Base-by-base conservation (phyloP, 176 grass and related monocot species). In the Aegilops longissima region DNA sequence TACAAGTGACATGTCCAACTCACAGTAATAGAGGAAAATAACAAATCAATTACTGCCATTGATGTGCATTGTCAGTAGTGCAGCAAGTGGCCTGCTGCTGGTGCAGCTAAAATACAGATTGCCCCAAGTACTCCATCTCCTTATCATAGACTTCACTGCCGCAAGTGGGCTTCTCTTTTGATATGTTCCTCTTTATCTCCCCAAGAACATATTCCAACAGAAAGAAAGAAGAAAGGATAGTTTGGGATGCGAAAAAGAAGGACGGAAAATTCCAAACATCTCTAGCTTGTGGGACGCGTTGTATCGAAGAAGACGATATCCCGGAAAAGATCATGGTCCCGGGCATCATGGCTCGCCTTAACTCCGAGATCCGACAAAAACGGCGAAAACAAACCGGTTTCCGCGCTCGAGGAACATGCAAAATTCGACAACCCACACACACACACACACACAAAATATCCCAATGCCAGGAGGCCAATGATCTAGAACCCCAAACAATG, bases 161-260 rank as follows among this genome's bases (percentile, higher is more conserved):
- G 51, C 88, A 82, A 64, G 88, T 82, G 54, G 68, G 1, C 20
- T 61, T 61, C 20, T 82, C n/a, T 29, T 80, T 72, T 76, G 5
- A 4, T 29, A 25, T 36, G n/a, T 77, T 78, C 12, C 59, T 40
- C 9, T 35, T 33, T 63, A 70, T 31, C 72, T 70, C 70, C 74
- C 59, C 30, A 86, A 27, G 42, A 87, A 79, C 2, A 83, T 52
- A 87, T 87, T 87, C 73, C 56, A 86, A 9, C 14, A 58, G 6
- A 29, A 74, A 40, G 8, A 12, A 45, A 52, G 17, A 64, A 76
- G 61, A 61, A 70, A 42, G 29, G 36, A 9, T 35, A 21, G 45
- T 77, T 29, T 38, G 3, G 54, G 44, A 47, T 21, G 61, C 18
- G 4, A 34, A 36, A 34, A 61, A 18, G 12, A 61, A 59, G 2